Percentiles rank a stretch among this genome's conserved stretches.
Conservation (phyloP, 2,329 filamentous ascomycete species). For the Penicillium digitatum region DNA sequence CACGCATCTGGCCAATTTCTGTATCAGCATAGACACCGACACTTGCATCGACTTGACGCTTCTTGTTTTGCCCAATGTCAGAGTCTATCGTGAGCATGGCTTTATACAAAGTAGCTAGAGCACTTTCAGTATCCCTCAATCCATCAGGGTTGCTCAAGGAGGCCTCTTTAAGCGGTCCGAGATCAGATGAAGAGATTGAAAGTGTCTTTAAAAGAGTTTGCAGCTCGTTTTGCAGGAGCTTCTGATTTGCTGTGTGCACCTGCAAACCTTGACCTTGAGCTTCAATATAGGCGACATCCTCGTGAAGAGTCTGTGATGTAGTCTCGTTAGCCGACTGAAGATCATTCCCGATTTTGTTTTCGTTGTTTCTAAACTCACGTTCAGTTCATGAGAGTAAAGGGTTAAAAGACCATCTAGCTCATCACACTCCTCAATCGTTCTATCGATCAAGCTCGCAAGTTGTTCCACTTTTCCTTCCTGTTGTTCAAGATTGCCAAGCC, state of each 20-base stretch:
- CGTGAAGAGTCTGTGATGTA: slow-evolving; percentile 69
- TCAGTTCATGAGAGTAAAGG: slow-evolving; percentile 88
- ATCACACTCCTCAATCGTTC: slow-evolving; percentile 90
- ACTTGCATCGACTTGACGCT: slow-evolving; percentile 47
- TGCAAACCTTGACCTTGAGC: slow-evolving; percentile 95
- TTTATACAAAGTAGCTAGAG: slow-evolving; percentile 78
- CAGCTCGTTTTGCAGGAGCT: slow-evolving; percentile 83
- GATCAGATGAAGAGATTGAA: slow-evolving; percentile 72
- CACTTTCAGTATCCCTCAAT: slow-evolving; percentile 70
- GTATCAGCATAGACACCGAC: slow-evolving; percentile 65
- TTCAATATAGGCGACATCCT: slow-evolving; percentile 96
- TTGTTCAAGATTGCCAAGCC: slow-evolving; percentile 76
- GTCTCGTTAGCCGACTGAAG: slow-evolving; percentile 22
- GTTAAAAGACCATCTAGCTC: slow-evolving; percentile 92
- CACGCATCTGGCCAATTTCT: slow-evolving; percentile 78
- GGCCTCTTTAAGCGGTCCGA: slow-evolving; percentile 68
- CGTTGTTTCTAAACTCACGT: slow-evolving; percentile 54
- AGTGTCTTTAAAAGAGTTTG: slow-evolving; percentile 86
- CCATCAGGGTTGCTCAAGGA: slow-evolving; percentile 68
- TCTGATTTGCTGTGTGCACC: slow-evolving; percentile 95
- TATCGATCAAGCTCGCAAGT: slow-evolving; percentile 80
- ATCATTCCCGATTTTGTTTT: too few species aligned
- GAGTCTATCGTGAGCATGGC: slow-evolving; percentile 94
- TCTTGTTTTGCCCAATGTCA: slow-evolving; percentile 58
- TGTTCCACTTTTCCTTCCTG: slow-evolving; percentile 87